phyloP scores from a whole-genome alignment of 768 basidiomycete species.

The Mycena capillaripes region DNA sequence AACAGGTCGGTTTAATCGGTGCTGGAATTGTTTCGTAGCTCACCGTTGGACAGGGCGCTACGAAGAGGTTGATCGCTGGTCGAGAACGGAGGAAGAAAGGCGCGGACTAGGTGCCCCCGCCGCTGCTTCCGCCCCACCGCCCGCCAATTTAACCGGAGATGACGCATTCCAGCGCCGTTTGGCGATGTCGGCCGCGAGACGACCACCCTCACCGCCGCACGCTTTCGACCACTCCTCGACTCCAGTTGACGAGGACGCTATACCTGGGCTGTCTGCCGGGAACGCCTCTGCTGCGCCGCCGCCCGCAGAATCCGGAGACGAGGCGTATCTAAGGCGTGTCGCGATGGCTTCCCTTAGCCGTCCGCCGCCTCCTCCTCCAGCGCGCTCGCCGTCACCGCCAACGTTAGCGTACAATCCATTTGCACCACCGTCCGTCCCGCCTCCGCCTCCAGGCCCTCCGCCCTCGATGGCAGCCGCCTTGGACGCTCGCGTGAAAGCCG shows the following conservation, averaged over 20 bases:
- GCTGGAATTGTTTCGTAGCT: constrained; percentile 10
- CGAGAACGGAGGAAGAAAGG: constrained; percentile 64
- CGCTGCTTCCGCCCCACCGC: constrained; percentile 53
- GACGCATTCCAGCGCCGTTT: constrained; percentile 84
- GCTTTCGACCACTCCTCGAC: neutral
- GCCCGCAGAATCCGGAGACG: constrained; percentile 69
- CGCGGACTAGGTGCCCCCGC: constrained; percentile 49
- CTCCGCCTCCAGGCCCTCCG: constrained; percentile 65
- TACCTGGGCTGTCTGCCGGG: constrained; percentile 38
- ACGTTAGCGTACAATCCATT: constrained; percentile 79
- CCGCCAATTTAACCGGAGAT: constrained; percentile 74
- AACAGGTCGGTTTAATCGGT: constrained; percentile 61
- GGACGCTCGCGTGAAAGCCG: constrained; percentile 80
- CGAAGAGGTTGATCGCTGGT: constrained; percentile 67
- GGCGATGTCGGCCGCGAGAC: constrained; percentile 67
- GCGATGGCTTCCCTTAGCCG: constrained; percentile 64
- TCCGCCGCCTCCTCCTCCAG: constrained; percentile 44
- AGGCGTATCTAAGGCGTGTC: constrained; percentile 74
- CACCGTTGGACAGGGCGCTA: constrained; percentile 57
- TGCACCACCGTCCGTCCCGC: constrained; percentile 71
- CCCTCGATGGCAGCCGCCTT: constrained; percentile 56
- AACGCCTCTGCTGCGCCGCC: constrained; percentile 32
- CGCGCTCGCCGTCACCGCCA: constrained; percentile 61
- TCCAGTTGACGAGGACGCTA: constrained; percentile 32
- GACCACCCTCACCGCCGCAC: constrained; percentile 37